Evolutionary conservation across 2,329 filamentous ascomycete species (phyloP).

Genomic region (Trichoderma breve): DNA sequence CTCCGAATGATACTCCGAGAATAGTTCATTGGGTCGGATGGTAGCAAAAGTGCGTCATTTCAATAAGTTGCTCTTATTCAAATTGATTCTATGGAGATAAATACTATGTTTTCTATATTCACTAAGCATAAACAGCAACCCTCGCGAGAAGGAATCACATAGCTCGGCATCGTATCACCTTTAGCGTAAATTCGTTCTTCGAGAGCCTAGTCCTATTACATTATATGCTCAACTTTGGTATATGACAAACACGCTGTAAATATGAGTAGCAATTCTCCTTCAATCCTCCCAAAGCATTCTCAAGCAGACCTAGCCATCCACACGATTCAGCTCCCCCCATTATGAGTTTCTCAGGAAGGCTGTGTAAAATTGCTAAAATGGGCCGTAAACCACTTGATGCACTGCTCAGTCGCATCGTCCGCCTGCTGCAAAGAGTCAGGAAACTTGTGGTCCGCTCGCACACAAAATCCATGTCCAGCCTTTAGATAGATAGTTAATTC

Average conservation of each 20-base stretch:
- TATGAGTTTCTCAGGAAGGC: background rate
- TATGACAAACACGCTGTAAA: background rate
- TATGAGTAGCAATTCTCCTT: background rate
- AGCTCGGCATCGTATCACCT: background rate
- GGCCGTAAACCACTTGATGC: slow-evolving; percentile 35
- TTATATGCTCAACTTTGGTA: background rate
- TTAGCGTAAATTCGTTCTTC: background rate
- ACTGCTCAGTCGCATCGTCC: slow-evolving; percentile 34
- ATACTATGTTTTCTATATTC: background rate
- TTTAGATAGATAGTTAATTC: slow-evolving; percentile 40
- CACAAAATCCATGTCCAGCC: slow-evolving; percentile 43
- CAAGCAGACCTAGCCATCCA: background rate
- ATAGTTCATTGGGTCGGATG: background rate
- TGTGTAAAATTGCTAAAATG: slow-evolving; percentile 22
- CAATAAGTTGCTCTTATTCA: background rate
- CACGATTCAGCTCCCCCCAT: background rate
- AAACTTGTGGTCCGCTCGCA: slow-evolving; percentile 33
- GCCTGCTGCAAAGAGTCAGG: slow-evolving; percentile 30
- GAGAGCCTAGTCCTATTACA: background rate
- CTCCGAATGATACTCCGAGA: slow-evolving; percentile 7
- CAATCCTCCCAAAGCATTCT: too few relatives aligned
- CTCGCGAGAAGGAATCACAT: background rate
- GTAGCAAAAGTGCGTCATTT: background rate
- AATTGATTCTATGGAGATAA: too few relatives aligned
- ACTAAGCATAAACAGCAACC: background rate